phyloP scores from a whole-genome alignment of 768 basidiomycete genomes.

The Lactifluus subvellereus region DNA sequence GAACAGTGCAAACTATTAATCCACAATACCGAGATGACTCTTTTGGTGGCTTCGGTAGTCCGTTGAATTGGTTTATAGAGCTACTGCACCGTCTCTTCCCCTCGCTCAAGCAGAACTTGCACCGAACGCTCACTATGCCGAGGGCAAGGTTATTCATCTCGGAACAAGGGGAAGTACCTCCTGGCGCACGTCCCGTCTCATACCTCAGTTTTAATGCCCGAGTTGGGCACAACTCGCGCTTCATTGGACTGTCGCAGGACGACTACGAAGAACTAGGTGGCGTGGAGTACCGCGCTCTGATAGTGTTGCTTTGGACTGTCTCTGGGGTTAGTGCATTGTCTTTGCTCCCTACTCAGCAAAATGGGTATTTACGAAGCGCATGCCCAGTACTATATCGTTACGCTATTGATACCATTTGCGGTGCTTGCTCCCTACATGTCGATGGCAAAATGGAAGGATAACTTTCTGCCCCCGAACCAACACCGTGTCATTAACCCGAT shows the following conservation, averaged over 20 bases:
- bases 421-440: slow-evolving; percentile 45
- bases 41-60: slow-evolving; percentile 11
- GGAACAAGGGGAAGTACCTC: slow-evolving; percentile 16
- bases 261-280: slow-evolving; percentile 88
- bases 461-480: slow-evolving; percentile 35
- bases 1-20: slow-evolving; percentile 5
- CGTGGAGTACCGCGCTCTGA: slow-evolving; percentile 82
- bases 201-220: slow-evolving; percentile 30
- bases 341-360: background rate
- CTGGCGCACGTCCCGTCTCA: slow-evolving; percentile 30
- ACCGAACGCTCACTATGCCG: slow-evolving; percentile 68
- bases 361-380: background rate
- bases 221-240: slow-evolving; percentile 76
- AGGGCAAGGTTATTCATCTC: slow-evolving; percentile 42
- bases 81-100: slow-evolving; percentile 56
- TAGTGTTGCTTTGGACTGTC: slow-evolving; percentile 73
- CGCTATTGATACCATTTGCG: slow-evolving; percentile 39
- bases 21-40: slow-evolving; percentile 12
- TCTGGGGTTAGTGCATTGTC: slow-evolving; percentile 47
- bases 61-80: slow-evolving; percentile 32
- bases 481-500: slow-evolving; percentile 36
- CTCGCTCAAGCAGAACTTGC: slow-evolving; percentile 44
- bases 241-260: slow-evolving; percentile 62
- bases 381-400: slow-evolving; percentile 40
- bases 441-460: slow-evolving; percentile 34